Evolutionary conservation across 495 filamentous ascomycete genomes (phyloP), one percentile per base, ranked within the genome.

Genomic region (Penicillium maclennaniae): DNA sequence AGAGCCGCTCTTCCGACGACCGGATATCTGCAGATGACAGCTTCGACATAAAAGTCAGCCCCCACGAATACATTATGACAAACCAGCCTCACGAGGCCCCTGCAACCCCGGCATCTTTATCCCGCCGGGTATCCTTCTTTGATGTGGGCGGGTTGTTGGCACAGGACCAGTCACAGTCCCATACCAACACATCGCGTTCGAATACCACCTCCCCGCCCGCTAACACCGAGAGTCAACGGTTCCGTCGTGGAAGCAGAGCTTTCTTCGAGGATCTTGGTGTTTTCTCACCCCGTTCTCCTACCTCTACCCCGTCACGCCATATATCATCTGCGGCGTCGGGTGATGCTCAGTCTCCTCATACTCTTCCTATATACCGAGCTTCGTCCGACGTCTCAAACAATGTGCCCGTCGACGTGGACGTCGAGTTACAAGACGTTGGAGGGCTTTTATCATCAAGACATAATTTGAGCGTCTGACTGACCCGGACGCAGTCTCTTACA

Each of bases 101-200:
- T 0, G 23, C 50, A 7, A 10, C 47, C 1, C 44, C 56, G 7
- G 21, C 40, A 5, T 49, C 41, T 7, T 47, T 65, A 15, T 76
- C 80, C 7, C 72, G 75, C 4, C 66, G 70, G 10, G 73, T 83
- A 4, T 87, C 84, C 14, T 85, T 92, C 58, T 87, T 89, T 55
- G 87, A 91, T 58, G 82, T 85, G 25, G 86, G 86, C 31, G 83
- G 84, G 6, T 70, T 89, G 2, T 68, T 89, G 2, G 76, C 79
- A 20, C 68, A 71, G n/a, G 46, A 52, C 21, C 51, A 43, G 25
- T 43, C 20, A 48, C 55, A 19, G 51, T 44, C 15, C 40, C 64
- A 52, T 25, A 51, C 49, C n/a, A 55, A 44, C 53, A 43, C 17
- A 15, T 53, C 27, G 56, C 41, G 36, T 38, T 43, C 28, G 38